Conservation (phyloP, 257 asterid species). For the Eucommia ulmoides region DNA sequence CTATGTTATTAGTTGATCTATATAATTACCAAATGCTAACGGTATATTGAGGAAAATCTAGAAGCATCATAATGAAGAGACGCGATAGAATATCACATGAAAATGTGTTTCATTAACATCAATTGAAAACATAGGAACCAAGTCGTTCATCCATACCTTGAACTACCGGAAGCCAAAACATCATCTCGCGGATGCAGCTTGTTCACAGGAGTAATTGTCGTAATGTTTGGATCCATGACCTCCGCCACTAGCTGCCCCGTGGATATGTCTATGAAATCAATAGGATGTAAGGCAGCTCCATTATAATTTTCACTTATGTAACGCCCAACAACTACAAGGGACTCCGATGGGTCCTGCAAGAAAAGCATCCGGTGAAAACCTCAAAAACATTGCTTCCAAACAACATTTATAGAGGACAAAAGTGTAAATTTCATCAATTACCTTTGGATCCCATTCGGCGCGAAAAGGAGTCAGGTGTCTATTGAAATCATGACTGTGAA, state of each 20-base stretch:
- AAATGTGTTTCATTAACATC: too few species aligned
- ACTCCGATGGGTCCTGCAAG: conserved; percentile 77
- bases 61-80: too few species aligned
- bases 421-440: conserved; percentile 3
- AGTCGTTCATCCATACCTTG: conserved; percentile 74
- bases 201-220: conserved; percentile 87
- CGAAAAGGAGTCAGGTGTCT: conserved; percentile 84
- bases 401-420: not conserved
- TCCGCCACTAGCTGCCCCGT: conserved; percentile 90
- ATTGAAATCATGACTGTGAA: conserved; percentile 92
- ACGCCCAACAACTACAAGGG: conserved; percentile 83
- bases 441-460: conserved; percentile 99
- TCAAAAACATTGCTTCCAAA: too few species aligned
- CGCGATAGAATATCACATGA: too few species aligned
- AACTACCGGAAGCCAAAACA: conserved; percentile 91
- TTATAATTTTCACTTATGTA: conserved; percentile 88
- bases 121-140: too few species aligned
- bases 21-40: too few species aligned
- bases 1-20: too few species aligned
- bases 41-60: too few species aligned
- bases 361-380: not conserved
- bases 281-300: conserved; percentile 89
- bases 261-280: conserved; percentile 72
- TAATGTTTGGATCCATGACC: conserved; percentile 84
- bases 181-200: conserved; percentile 92